phyloP scores from a whole-genome alignment of 2,329 filamentous ascomycete species.

The Septoria petroselini region DNA sequence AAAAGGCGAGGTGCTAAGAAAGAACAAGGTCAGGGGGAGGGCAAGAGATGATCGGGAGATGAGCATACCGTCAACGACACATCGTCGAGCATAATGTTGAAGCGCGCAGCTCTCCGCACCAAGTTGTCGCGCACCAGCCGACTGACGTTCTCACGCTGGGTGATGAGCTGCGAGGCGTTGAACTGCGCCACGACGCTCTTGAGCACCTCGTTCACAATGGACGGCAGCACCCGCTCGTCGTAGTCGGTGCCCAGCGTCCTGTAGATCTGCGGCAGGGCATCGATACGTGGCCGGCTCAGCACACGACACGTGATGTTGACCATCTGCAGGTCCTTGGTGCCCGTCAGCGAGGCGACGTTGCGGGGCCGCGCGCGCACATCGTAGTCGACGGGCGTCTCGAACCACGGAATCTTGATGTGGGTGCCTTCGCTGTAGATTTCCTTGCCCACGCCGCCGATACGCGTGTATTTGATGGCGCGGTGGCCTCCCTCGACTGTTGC shows the following conservation, averaged over 20 bases:
- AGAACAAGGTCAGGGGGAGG: conserved; percentile 5
- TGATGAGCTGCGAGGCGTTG: conserved; percentile 97
- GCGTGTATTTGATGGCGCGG: conserved; percentile 96
- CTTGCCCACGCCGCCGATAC: conserved; percentile 82
- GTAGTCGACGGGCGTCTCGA: conserved; percentile 94
- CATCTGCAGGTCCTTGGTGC: conserved; percentile 99
- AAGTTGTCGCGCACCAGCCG: conserved; percentile 89
- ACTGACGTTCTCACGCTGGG: conserved; percentile 95
- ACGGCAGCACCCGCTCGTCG: conserved; percentile 95
- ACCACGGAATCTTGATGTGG: conserved; percentile 91
- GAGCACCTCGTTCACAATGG: conserved; percentile 98
- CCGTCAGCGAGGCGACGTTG: conserved; percentile 93
- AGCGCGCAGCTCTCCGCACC: conserved; percentile 82
- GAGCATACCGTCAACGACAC: conserved; percentile 72
- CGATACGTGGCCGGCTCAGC: conserved; percentile 82
- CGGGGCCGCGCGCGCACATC: conserved; percentile 97
- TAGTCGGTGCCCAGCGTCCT: conserved; percentile 92
- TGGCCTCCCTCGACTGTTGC: conserved; percentile 85
- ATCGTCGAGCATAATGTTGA: conserved; percentile 97
- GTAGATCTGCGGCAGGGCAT: conserved; percentile 93
- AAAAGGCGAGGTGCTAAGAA: conserved; percentile 62
- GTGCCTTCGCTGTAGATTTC: conserved; percentile 98
- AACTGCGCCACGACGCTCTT: conserved; percentile 99
- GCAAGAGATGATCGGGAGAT: not conserved
- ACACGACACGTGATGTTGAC: conserved; percentile 99